These are phyloP conservation scores for Protostelium mycophagum DNA, from an alignment of 78 protist species.

Conservation along the genomic window DNA sequence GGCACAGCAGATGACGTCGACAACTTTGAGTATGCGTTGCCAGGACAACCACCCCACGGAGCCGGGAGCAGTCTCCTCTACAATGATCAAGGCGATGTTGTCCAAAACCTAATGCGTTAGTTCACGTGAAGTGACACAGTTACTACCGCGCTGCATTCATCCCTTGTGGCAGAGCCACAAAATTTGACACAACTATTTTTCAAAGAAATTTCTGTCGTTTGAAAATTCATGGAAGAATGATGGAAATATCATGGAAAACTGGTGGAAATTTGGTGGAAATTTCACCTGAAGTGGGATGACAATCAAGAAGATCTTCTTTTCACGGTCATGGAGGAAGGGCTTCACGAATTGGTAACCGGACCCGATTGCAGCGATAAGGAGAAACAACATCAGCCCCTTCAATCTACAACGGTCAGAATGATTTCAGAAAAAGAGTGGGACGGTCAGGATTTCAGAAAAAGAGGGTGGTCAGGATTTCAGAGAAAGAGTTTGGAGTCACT, in stretches of 20 bases:
- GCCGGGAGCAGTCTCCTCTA: conserved; percentile 79
- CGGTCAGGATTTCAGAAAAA: not conserved
- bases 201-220: too few relatives aligned
- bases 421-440: not conserved
- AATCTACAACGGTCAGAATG: conserved; percentile 4
- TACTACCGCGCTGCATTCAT: too few relatives aligned
- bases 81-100: conserved; percentile 72
- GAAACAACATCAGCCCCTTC: conserved; percentile 75
- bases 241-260: too few relatives aligned
- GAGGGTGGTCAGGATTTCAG: not conserved
- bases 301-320: conserved; percentile 69
- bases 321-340: conserved; percentile 70
- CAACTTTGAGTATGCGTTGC: conserved; percentile 54
- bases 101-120: conserved; percentile 53
- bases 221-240: too few relatives aligned
- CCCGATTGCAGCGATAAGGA: conserved; percentile 75
- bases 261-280: too few relatives aligned
- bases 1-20: conserved; percentile 85
- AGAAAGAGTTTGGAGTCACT: not conserved
- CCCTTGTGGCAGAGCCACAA: too few relatives aligned
- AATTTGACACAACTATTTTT: too few relatives aligned
- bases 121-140: too few relatives aligned
- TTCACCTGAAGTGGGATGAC: conserved; percentile 72
- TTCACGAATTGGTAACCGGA: conserved; percentile 79
- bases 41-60: conserved; percentile 59